phyloP scores from a whole-genome alignment of 2,329 filamentous ascomycete species.

The Cordyceps fumosorosea region DNA sequence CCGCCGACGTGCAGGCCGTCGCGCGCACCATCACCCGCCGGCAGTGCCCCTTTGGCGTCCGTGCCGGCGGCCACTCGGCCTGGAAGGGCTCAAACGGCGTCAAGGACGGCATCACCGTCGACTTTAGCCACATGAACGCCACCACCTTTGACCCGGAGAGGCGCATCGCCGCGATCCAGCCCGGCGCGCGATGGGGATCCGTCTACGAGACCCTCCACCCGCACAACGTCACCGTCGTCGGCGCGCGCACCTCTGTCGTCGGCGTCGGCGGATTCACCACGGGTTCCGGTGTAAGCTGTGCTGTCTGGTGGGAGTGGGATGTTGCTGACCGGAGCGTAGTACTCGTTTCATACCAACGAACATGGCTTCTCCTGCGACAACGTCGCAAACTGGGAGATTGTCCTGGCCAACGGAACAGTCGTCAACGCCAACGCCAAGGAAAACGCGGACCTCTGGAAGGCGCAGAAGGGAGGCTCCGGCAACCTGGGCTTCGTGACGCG shows the following conservation, averaged over 20 bases:
- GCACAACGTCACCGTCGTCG: slow-evolving; percentile 33
- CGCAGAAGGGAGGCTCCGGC: slow-evolving; percentile 39
- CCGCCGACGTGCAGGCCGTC: slow-evolving; percentile 21
- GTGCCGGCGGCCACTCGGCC: slow-evolving; percentile 27
- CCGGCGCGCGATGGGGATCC: slow-evolving; percentile 37
- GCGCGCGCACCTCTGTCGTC: slow-evolving; percentile 34
- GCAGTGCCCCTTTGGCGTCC: slow-evolving; percentile 25
- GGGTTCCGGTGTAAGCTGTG: slow-evolving; percentile 20
- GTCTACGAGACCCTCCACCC: slow-evolving; percentile 22
- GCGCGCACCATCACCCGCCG: slow-evolving; percentile 17
- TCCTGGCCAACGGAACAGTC: slow-evolving; percentile 34
- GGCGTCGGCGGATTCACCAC: slow-evolving; percentile 25
- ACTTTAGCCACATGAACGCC: slow-evolving; percentile 24
- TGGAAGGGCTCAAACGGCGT: slow-evolving; percentile 24
- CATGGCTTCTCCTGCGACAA: slow-evolving; percentile 37
- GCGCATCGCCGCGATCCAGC: slow-evolving; percentile 25
- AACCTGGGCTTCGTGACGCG: slow-evolving; percentile 38
- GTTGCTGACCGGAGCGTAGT: slow-evolving; percentile 13
- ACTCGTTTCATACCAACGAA: slow-evolving; percentile 24
- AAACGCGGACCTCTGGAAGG: slow-evolving; percentile 37
- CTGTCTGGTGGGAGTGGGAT: neutral
- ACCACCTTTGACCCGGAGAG: slow-evolving; percentile 24
- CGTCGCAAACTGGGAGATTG: slow-evolving; percentile 35
- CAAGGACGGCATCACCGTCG: slow-evolving; percentile 23
- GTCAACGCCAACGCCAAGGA: slow-evolving; percentile 31